phyloP scores from a whole-genome alignment of 1,139 yeast species.

The Meyerozyma smithsonii region DNA sequence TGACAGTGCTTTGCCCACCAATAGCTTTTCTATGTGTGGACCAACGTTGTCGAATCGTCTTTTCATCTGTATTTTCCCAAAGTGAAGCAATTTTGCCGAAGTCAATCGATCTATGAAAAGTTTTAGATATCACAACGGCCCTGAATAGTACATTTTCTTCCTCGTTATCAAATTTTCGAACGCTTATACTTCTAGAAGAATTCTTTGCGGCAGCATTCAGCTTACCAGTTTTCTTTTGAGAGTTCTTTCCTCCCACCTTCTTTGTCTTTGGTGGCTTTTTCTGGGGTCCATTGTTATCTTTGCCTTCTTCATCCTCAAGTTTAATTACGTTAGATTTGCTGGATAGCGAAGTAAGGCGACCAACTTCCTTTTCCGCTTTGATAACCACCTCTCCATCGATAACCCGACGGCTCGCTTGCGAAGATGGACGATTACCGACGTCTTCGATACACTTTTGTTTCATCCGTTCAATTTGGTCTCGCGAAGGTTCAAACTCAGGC shows the following conservation, averaged over 20 bases:
- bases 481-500: constrained; percentile 24
- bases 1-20: constrained; percentile 51
- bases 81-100: constrained; percentile 52
- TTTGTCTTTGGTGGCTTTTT: neutral
- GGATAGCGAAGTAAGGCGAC: neutral
- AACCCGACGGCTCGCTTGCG: constrained; percentile 15
- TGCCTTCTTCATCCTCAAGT: neutral
- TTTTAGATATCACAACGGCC: constrained; percentile 59
- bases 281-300: no score
- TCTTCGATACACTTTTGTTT: constrained; percentile 23
- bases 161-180: constrained; percentile 29
- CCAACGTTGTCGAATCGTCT: constrained; percentile 56
- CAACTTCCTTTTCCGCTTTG: neutral
- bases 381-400: constrained; percentile 26
- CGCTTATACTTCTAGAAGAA: neutral
- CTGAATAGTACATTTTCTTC: constrained; percentile 50
- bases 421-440: constrained; percentile 16
- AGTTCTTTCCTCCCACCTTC: constrained; percentile 1
- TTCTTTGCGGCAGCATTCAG: neutral
- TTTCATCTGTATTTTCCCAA: constrained; percentile 32
- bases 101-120: constrained; percentile 48
- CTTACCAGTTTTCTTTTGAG: constrained; percentile 6
- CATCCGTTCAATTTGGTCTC: constrained; percentile 23
- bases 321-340: neutral
- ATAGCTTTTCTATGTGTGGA: constrained; percentile 49